Conservation (phyloP, 2,329 filamentous ascomycete genomes). For the Venturia aucupariae region DNA sequence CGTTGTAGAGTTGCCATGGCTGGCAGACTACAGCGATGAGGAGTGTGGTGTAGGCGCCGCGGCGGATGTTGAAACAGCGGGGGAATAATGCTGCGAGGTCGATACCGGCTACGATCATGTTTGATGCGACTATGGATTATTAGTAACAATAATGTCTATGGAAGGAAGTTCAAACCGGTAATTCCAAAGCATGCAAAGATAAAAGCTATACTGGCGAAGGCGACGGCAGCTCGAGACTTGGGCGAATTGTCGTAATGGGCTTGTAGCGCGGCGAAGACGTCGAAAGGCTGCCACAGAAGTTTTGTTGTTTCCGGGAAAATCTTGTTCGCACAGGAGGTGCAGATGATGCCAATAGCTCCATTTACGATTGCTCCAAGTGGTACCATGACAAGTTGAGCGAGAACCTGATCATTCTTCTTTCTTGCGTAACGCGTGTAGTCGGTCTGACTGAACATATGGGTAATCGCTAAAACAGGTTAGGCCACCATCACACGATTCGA, state of each 20-base stretch:
- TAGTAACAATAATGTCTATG: too few relatives aligned
- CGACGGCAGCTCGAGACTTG: conserved; percentile 34
- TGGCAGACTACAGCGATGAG: conserved; percentile 37
- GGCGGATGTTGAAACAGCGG: conserved; percentile 46
- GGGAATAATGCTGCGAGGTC: conserved; percentile 46
- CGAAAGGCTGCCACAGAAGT: conserved; percentile 24
- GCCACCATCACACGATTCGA: too few relatives aligned
- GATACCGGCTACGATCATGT: conserved; percentile 35
- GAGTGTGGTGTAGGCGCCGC: conserved; percentile 34
- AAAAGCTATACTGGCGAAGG: conserved; percentile 38
- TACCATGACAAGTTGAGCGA: conserved; percentile 23
- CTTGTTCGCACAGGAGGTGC: conserved; percentile 24
- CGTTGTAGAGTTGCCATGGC: conserved; percentile 44
- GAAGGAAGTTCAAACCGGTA: too few relatives aligned
- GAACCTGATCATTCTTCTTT: conserved; percentile 22
- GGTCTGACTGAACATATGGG: conserved; percentile 18
- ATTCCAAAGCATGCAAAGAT: conserved; percentile 36
- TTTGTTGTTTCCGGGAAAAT: conserved; percentile 18
- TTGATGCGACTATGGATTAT: conserved; percentile 37
- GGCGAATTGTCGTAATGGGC: conserved; percentile 21
- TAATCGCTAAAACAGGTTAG: conserved; percentile 15
- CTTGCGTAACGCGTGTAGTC: conserved; percentile 26
- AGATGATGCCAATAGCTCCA: conserved; percentile 22
- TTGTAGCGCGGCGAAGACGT: conserved; percentile 21
- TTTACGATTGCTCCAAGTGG: conserved; percentile 21